phyloP scores from a whole-genome alignment of 148 eudicot species.

The Rhododendron ferrugineum region DNA sequence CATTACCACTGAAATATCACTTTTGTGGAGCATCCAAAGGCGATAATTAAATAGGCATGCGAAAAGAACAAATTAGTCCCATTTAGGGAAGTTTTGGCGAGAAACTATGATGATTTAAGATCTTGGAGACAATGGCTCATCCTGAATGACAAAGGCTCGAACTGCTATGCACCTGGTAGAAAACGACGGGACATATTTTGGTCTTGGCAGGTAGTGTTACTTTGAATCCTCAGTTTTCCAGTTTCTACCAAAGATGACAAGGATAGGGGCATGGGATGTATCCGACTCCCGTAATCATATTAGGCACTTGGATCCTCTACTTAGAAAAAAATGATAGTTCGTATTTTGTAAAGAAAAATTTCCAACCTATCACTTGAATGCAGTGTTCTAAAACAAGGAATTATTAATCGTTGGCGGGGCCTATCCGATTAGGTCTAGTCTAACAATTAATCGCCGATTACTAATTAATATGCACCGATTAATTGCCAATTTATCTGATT shows the following conservation, averaged over 20 bases:
- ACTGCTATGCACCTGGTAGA: background rate
- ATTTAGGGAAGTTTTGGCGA: background rate
- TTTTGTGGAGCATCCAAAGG: background rate
- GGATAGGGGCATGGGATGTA: background rate
- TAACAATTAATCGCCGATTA: too few species aligned
- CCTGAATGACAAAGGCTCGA: background rate
- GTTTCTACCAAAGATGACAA: background rate
- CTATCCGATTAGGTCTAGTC: too few species aligned
- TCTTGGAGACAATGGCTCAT: background rate
- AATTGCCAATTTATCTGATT: too few species aligned
- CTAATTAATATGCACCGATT: too few species aligned
- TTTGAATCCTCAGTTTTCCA: background rate
- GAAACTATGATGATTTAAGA: background rate
- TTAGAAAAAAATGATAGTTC: background rate
- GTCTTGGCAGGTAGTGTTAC: background rate
- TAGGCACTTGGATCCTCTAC: background rate
- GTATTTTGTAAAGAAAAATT: background rate
- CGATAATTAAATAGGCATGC: background rate
- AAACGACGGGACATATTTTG: background rate
- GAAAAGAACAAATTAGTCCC: background rate
- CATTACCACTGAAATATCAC: background rate
- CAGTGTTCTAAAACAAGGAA: too few species aligned
- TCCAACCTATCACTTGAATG: background rate
- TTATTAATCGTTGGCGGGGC: too few species aligned
- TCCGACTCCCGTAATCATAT: background rate